Evolutionary conservation across 345 rosid genomes (phyloP).

Genomic region (Trapa bicornis): DNA sequence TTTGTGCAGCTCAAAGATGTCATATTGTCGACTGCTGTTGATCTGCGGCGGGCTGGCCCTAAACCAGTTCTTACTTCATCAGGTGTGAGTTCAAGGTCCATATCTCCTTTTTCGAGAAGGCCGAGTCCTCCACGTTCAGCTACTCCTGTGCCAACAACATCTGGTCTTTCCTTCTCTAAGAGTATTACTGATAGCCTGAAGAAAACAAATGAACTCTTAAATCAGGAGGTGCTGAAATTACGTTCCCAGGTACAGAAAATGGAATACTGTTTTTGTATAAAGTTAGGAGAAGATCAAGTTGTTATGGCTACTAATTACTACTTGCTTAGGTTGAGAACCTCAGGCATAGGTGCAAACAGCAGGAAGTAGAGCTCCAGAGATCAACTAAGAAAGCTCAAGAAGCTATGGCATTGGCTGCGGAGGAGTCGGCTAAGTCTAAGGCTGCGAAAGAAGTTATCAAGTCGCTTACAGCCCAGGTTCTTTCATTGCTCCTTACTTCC

Average conservation of each 20-base stretch:
- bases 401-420: conserved; percentile 58
- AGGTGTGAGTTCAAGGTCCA: conserved; percentile 81
- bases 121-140: conserved; percentile 95
- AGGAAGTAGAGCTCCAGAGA: conserved; percentile 74
- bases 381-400: conserved; percentile 74
- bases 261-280: not conserved
- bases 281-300: not conserved
- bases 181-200: conserved; percentile 75
- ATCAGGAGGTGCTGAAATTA: conserved; percentile 75
- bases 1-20: conserved; percentile 76
- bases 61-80: conserved; percentile 62
- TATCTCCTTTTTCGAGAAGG: conserved; percentile 92
- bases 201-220: conserved; percentile 87
- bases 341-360: conserved; percentile 66
- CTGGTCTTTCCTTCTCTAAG: conserved; percentile 73
- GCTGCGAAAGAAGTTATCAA: conserved; percentile 94
- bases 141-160: conserved; percentile 76
- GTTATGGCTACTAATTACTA: not conserved
- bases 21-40: conserved; percentile 51
- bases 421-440: conserved; percentile 73
- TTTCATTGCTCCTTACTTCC: conserved; percentile 9
- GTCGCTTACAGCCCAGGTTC: conserved; percentile 86
- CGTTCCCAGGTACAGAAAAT: conserved; percentile 52
- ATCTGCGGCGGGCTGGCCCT: conserved; percentile 48
- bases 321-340: conserved; percentile 58